Evolutionary conservation across 176 grass and related monocot genomes (phyloP).

Genomic region (Tuctoria greenei): DNA sequence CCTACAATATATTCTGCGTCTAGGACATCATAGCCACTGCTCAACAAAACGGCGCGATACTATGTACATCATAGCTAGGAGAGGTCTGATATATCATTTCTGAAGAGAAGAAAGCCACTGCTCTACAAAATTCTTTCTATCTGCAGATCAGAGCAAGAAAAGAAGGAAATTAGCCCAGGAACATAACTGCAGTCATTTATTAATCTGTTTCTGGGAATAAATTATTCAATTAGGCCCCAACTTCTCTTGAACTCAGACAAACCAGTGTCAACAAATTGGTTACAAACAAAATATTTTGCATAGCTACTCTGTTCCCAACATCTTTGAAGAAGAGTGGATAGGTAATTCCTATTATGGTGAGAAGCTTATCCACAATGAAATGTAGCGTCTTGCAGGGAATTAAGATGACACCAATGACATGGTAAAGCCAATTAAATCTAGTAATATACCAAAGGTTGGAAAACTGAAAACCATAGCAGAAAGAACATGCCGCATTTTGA

Average conservation of each 20-base stretch:
- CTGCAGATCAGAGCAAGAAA: slow-evolving; percentile 40
- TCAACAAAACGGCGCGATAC: slow-evolving; percentile 15
- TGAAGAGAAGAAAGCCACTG: slow-evolving; percentile 67
- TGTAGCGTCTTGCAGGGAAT: background rate
- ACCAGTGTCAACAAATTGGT: background rate
- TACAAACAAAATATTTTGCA: background rate
- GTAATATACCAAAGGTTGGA: background rate
- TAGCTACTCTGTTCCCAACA: background rate
- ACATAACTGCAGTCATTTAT: background rate
- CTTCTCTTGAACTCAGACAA: background rate
- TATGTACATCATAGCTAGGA: slow-evolving; percentile 36
- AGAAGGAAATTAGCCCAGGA: slow-evolving; percentile 16
- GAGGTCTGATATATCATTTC: slow-evolving; percentile 35
- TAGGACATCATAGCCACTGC: too few species aligned
- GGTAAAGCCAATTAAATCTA: background rate
- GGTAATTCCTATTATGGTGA: background rate
- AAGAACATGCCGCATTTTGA: slow-evolving; percentile 4
- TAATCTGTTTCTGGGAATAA: background rate
- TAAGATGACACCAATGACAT: background rate
- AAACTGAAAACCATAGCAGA: background rate
- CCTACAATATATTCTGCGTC: slow-evolving; percentile 47
- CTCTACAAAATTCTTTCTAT: slow-evolving; percentile 59
- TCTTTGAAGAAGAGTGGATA: background rate
- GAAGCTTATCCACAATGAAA: background rate
- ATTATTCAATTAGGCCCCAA: background rate